A percentile compares a stretch with the other conserved stretches of the same genome.
phyloP scores from a whole-genome alignment of 306 rosid genomes.

The Medicago ruthenica region DNA sequence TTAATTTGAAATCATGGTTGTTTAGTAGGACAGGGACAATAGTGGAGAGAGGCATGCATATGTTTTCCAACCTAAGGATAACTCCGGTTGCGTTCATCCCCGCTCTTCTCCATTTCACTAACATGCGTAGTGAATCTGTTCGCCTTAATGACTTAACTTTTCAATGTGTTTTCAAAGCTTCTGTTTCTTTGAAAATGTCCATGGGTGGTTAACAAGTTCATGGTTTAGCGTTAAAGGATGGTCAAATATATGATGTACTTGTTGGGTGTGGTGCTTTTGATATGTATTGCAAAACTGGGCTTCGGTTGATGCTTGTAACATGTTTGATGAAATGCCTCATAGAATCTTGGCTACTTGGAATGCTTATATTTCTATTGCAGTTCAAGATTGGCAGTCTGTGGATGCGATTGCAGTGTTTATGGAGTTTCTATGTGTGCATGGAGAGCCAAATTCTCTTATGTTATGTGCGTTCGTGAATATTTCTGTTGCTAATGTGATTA shows the following conservation, averaged over 20 bases:
- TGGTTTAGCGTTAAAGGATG: slow-evolving; percentile 71
- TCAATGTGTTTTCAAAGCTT: slow-evolving; percentile 81
- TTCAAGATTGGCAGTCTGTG: slow-evolving; percentile 55
- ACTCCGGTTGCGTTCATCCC: slow-evolving; percentile 70
- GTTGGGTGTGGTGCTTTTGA: slow-evolving; percentile 88
- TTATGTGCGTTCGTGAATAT: slow-evolving; percentile 58
- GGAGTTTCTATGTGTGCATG: slow-evolving; percentile 61
- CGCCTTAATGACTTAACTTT: slow-evolving; percentile 85
- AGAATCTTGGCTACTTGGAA: slow-evolving; percentile 77
- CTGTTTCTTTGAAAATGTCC: slow-evolving; percentile 57
- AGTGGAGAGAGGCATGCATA: too few species aligned
- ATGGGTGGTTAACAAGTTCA: slow-evolving; percentile 68
- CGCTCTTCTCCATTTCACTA: slow-evolving; percentile 60
- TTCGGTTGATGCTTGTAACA: slow-evolving; percentile 58
- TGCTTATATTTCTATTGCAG: slow-evolving; percentile 80
- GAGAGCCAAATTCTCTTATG: slow-evolving; percentile 66
- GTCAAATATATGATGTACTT: slow-evolving; percentile 67
- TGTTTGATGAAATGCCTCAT: slow-evolving; percentile 85
- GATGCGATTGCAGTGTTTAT: slow-evolving; percentile 57
- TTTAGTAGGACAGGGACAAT: too few species aligned
- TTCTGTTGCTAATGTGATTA: slow-evolving; percentile 24
- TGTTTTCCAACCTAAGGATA: too few species aligned
- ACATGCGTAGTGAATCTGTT: slow-evolving; percentile 67
- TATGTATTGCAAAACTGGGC: slow-evolving; percentile 73
- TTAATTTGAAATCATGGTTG: neutral